phyloP scores from a whole-genome alignment of 2,329 filamentous ascomycete species.

The Paraphaeosphaeria sporulosa region DNA sequence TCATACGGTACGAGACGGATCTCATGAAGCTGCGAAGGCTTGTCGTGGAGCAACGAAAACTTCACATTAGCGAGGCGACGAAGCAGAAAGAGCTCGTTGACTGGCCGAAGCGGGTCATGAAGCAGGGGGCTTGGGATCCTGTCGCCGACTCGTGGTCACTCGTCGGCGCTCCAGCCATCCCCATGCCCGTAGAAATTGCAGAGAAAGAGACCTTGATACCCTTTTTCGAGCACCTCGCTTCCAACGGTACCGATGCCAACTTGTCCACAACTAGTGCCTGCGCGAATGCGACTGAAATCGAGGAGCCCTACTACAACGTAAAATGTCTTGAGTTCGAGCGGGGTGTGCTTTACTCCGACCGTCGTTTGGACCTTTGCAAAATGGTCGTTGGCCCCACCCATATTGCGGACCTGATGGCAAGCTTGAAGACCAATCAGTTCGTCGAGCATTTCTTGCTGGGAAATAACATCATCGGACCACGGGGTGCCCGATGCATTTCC shows the following conservation, averaged over 20 bases:
- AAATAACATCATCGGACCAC: slow-evolving; percentile 63
- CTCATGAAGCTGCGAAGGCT: slow-evolving; percentile 30
- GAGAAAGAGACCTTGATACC: slow-evolving; percentile 42
- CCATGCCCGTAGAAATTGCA: slow-evolving; percentile 49
- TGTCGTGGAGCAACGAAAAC: slow-evolving; percentile 30
- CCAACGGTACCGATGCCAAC: slow-evolving; percentile 33
- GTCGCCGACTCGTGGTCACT: slow-evolving; percentile 38
- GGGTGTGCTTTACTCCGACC: slow-evolving; percentile 59
- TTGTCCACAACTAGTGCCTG: slow-evolving; percentile 17
- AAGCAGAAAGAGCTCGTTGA: slow-evolving; percentile 27
- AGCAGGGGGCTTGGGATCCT: slow-evolving; percentile 48
- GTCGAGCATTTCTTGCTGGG: slow-evolving; percentile 62
- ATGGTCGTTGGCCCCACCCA: slow-evolving; percentile 62
- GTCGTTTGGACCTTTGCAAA: slow-evolving; percentile 64
- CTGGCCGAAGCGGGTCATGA: slow-evolving; percentile 37
- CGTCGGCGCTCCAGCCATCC: slow-evolving; percentile 40
- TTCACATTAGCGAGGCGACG: slow-evolving; percentile 25
- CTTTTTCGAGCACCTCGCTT: slow-evolving; percentile 47
- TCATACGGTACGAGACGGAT: slow-evolving; percentile 43
- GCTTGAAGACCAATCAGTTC: slow-evolving; percentile 56
- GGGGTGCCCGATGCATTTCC: slow-evolving; percentile 53
- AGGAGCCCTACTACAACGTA: slow-evolving; percentile 46
- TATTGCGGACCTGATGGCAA: slow-evolving; percentile 60
- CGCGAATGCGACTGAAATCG: slow-evolving; percentile 26
- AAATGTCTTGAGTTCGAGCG: slow-evolving; percentile 49